Conservation (phyloP, 2,329 filamentous ascomycete genomes). For the Pseudopyrenochaeta lycopersici region DNA sequence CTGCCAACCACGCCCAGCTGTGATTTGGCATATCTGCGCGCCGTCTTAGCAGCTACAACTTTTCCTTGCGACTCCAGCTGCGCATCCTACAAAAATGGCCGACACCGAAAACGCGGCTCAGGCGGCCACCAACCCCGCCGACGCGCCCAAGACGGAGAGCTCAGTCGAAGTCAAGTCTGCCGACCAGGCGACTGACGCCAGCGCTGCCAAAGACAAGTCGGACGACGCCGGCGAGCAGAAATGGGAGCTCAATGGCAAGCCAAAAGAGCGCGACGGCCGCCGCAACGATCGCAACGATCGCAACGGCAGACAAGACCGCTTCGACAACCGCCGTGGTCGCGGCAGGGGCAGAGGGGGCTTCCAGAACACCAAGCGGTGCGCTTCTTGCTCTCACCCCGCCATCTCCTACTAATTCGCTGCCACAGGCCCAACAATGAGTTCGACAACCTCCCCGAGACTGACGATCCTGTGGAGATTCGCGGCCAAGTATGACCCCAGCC, state of each 20-base stretch:
- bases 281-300: conserved; percentile 24
- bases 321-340: conserved; percentile 11
- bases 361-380: conserved; percentile 28
- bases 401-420: conserved; percentile 10
- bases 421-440: conserved; percentile 42
- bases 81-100: conserved; percentile 25
- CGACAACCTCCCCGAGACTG: conserved; percentile 69
- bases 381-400: neutral
- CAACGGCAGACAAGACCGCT: conserved; percentile 16
- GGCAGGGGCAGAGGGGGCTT: conserved; percentile 26
- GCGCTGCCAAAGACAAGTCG: conserved; percentile 12
- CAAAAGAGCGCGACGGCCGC: conserved; percentile 19
- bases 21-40: neutral
- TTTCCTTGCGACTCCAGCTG: conserved; percentile 14
- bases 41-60: conserved; percentile 1
- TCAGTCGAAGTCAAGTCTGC: conserved; percentile 17
- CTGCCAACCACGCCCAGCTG: neutral
- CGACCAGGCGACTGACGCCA: conserved; percentile 8
- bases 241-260: conserved; percentile 25
- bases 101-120: conserved; percentile 28
- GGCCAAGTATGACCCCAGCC: conserved; percentile 69
- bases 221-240: conserved; percentile 26
- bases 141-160: conserved; percentile 21
- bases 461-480: conserved; percentile 82
- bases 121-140: conserved; percentile 28